A percentile compares a stretch with the other conserved stretches of the same genome.
These are phyloP conservation scores for Yamadazyma blattariae DNA, from an alignment of 1,139 yeast genomes.

Conservation along the genomic window DNA sequence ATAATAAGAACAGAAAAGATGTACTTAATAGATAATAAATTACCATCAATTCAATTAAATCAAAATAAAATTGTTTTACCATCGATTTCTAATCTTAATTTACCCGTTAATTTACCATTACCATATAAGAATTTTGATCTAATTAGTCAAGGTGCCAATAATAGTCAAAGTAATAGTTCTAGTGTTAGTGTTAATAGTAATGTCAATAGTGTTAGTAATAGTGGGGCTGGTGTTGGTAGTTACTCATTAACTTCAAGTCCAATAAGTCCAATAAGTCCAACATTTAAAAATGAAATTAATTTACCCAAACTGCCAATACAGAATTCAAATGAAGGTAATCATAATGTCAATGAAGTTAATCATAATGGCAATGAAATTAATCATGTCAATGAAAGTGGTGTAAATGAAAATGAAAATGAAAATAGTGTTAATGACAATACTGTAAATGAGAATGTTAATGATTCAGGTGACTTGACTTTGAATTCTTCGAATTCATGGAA, in stretches of 20 bases:
- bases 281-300: background rate
- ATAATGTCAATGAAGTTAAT: background rate
- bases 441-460: too few relatives aligned
- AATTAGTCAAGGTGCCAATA: background rate
- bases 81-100: slow-evolving; percentile 13
- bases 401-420: background rate
- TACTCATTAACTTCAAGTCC: background rate
- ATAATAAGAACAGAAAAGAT: slow-evolving; percentile 2
- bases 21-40: slow-evolving; percentile 9
- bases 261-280: slow-evolving; percentile 2
- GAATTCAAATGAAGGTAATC: background rate
- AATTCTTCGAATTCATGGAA: slow-evolving; percentile 28
- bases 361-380: background rate
- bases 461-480: background rate
- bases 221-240: too few relatives aligned
- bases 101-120: slow-evolving; percentile 2
- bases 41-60: slow-evolving; percentile 30
- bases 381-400: background rate
- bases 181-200: background rate
- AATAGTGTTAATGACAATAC: background rate
- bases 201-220: background rate
- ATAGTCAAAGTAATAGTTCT: background rate
- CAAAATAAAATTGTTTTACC: slow-evolving; percentile 11
- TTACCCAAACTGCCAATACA: background rate
- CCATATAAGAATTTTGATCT: slow-evolving; percentile 1